A percentile compares a stretch with the other conserved stretches of the same genome.
Evolutionary conservation across 2,329 filamentous ascomycete species (phyloP).

Genomic region (Calonectria pteridis): DNA sequence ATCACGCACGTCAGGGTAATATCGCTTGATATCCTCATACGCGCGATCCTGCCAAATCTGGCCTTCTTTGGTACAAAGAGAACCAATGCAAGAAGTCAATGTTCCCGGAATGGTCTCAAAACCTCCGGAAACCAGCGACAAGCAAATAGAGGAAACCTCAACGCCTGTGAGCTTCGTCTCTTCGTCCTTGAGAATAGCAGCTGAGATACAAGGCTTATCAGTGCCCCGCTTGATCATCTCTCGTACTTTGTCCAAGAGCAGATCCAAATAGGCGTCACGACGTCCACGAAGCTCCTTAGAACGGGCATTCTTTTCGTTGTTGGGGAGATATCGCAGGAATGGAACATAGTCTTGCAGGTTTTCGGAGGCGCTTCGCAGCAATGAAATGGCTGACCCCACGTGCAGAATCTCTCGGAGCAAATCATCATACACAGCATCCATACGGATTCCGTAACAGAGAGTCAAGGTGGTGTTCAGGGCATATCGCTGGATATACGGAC

Average conservation of each 20-base stretch:
- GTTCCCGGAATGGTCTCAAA: constrained; percentile 68
- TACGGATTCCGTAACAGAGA: constrained; percentile 66
- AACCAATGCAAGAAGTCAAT: constrained; percentile 64
- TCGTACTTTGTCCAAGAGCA: constrained; percentile 62
- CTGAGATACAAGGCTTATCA: constrained; percentile 66
- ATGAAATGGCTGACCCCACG: constrained; percentile 64
- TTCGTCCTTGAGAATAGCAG: constrained; percentile 65
- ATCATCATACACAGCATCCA: constrained; percentile 65
- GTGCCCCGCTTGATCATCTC: constrained; percentile 52
- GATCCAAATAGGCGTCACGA: constrained; percentile 62
- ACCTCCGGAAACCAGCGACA: constrained; percentile 65
- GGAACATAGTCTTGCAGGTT: constrained; percentile 68
- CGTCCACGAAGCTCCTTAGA: constrained; percentile 61
- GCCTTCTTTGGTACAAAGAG: constrained; percentile 60
- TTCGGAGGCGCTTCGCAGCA: constrained; percentile 63
- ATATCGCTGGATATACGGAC: constrained; percentile 66
- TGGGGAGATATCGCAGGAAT: constrained; percentile 61
- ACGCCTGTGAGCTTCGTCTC: constrained; percentile 65
- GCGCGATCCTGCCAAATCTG: constrained; percentile 65
- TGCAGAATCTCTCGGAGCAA: constrained; percentile 65
- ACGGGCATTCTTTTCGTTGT: constrained; percentile 62
- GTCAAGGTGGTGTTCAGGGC: constrained; percentile 67
- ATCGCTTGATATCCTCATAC: constrained; percentile 62
- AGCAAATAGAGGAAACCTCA: constrained; percentile 65
- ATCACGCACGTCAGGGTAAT: constrained; percentile 59